phyloP scores from a whole-genome alignment of 768 basidiomycete genomes.

The Pluteus cervinus region DNA sequence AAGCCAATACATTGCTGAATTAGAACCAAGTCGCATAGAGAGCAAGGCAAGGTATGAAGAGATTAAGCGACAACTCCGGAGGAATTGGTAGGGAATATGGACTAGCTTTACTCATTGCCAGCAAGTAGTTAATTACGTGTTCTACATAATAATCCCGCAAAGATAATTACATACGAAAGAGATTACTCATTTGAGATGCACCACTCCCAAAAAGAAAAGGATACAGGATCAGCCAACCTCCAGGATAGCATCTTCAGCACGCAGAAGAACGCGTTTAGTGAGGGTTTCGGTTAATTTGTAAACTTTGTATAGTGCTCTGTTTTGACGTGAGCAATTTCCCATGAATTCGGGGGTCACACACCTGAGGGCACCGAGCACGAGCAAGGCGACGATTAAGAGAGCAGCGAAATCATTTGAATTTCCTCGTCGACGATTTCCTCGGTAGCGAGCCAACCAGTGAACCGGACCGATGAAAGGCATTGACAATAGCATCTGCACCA shows the following conservation, averaged over 20 bases:
- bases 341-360: slow-evolving; percentile 19
- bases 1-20: slow-evolving; percentile 67
- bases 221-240: slow-evolving; percentile 49
- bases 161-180: no score
- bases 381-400: slow-evolving; percentile 53
- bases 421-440: slow-evolving; percentile 49
- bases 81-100: slow-evolving; percentile 63
- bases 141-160: no score
- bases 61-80: slow-evolving; percentile 64
- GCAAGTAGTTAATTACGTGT: slow-evolving; percentile 13
- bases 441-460: slow-evolving; percentile 63
- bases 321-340: slow-evolving; percentile 9
- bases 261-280: slow-evolving; percentile 54
- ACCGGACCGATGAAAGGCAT: slow-evolving; percentile 60
- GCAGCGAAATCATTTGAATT: slow-evolving; percentile 59
- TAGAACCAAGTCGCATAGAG: slow-evolving; percentile 55
- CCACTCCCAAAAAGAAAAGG: no score
- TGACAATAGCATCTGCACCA: slow-evolving; percentile 66
- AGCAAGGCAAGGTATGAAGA: slow-evolving; percentile 63
- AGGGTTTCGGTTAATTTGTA: slow-evolving; percentile 57
- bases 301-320: slow-evolving; percentile 65
- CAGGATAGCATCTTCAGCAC: slow-evolving; percentile 76
- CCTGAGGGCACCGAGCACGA: slow-evolving; percentile 62
- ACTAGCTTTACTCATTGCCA: slow-evolving; percentile 2
- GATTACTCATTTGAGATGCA: no score